Evolutionary conservation across 371 early-diverging fungal genomes (phyloP).

Genomic region (Caulochytrium protostelioides): DNA sequence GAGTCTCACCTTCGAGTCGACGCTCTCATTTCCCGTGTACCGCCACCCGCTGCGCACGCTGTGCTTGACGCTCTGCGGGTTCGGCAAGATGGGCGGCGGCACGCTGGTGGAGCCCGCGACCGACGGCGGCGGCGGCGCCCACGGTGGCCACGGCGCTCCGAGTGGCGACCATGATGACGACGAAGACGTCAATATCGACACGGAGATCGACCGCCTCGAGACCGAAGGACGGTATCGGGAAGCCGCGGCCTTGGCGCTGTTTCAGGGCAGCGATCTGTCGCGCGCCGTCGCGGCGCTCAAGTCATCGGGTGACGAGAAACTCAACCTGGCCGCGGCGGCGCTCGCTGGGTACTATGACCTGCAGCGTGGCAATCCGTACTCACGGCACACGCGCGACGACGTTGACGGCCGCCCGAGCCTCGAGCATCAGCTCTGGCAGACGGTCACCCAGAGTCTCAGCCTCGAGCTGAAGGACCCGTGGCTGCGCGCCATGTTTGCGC

Average conservation of each 20-base stretch:
- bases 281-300: constrained; percentile 51
- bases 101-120: no score
- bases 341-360: constrained; percentile 32
- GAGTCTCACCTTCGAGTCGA: no score
- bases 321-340: constrained; percentile 52
- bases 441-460: constrained; percentile 36
- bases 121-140: no score
- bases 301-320: constrained; percentile 35
- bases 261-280: constrained; percentile 42
- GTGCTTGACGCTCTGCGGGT: no score
- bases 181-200: no score
- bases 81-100: no score
- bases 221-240: constrained; percentile 41
- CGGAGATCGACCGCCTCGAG: no score
- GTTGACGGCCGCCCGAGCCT: constrained; percentile 4
- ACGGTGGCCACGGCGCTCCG: no score
- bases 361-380: constrained; percentile 5
- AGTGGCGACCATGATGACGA: no score
- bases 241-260: constrained; percentile 68
- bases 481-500: constrained; percentile 51
- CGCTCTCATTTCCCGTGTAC: no score
- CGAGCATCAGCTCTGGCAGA: constrained; percentile 21
- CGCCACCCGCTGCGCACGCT: no score
- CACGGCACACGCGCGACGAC: constrained; percentile 10
- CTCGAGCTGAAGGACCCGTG: constrained; percentile 43